These are phyloP conservation scores for Dothistroma septosporum DNA, from an alignment of 2,329 filamentous ascomycete genomes.

Conservation along the genomic window DNA sequence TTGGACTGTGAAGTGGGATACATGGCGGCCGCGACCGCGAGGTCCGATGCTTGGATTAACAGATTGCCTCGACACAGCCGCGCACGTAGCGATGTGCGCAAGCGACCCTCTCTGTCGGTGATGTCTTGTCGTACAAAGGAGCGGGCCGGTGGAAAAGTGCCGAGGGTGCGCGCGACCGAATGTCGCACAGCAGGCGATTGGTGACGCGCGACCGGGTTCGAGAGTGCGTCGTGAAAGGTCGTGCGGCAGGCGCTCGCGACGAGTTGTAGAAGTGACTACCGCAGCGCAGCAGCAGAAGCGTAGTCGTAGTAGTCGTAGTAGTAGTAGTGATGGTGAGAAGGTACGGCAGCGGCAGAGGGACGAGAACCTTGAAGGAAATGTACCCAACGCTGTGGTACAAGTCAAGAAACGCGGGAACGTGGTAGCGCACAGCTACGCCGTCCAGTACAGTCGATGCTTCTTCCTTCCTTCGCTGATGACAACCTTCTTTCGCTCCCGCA, in stretches of 20 bases:
- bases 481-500: not conserved
- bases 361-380: not conserved
- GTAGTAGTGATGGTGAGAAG: not conserved
- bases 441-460: not conserved
- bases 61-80: not conserved
- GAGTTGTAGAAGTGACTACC: not conserved
- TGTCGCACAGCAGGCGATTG: not conserved
- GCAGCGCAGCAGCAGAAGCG: not conserved
- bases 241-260: not conserved
- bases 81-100: slow-evolving; percentile 2
- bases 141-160: slow-evolving; percentile 8
- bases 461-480: not conserved
- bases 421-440: not conserved
- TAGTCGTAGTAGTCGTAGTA: not conserved
- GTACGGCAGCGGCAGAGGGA: not conserved
- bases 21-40: slow-evolving; percentile 11
- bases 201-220: not conserved
- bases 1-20: slow-evolving; percentile 25
- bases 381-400: not conserved
- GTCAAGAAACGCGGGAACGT: not conserved
- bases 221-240: not conserved
- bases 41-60: not conserved
- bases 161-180: not conserved
- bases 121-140: slow-evolving; percentile 15
- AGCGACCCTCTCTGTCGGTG: slow-evolving; percentile 2